Base-by-base conservation (phyloP, 2,329 filamentous ascomycete genomes). In the Claviceps maximensis region DNA sequence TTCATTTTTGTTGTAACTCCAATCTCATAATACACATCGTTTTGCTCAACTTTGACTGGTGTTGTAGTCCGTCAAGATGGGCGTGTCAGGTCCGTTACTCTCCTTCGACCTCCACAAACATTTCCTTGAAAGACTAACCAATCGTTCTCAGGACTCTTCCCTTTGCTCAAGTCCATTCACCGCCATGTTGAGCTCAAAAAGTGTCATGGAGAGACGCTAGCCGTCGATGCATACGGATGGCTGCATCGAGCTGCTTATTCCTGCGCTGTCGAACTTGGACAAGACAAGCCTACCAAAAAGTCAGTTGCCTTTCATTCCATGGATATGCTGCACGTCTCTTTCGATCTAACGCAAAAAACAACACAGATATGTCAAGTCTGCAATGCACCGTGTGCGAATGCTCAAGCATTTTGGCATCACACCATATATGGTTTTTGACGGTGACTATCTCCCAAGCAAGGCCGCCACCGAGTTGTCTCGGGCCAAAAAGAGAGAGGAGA, bases 141-240 rank as follows among this genome's bases (percentile, higher is more conserved):
- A 17, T 7, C 40, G 49, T 33, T 53, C 90, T 23, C 25, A 56
- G 91, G 93, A 46, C 80, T 98, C 52, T 78, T 97, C 36, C 89
- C 89, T 40, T 77, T 97, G 55, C 82, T 98, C 56, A 97, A 97
- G 71, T 97, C 93, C 47, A 97, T 98, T 52, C 93, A 98, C 55
- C 89, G 87, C 64, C 86, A 87, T 64, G 86, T 82, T 50, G 86
- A 88, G 60, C 76, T 98, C 55, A 94, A 89, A 66, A 89, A 89
- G 63, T 96, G 87, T 68, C 73, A 79, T 13, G 93, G 91, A 50
- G 84, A 95, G 69, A 95, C 86, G 1, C 78, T 98, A 47, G 94
- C 87, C n/a, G 84, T 98, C 38, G 93, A 98, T 68, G 91, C 87
- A 54, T 98, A 98, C 76, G 93, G 91, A 66, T 98, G 94, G 93